Evolutionary conservation across 345 rosid genomes (phyloP).

Genomic region (Salix suchowensis): DNA sequence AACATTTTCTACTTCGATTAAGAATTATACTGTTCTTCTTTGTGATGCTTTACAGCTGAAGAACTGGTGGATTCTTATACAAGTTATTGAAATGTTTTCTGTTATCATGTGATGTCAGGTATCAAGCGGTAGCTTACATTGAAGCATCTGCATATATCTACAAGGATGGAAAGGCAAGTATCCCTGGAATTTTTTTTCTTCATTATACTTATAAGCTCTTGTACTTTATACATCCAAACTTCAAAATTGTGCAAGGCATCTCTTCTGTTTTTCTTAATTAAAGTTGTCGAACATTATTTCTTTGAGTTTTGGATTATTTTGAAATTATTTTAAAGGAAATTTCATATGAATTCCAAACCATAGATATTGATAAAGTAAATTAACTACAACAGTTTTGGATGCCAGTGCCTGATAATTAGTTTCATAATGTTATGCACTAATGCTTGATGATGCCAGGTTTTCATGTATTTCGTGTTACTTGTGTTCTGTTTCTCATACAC

Average conservation of each 20-base stretch:
- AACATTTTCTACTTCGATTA: not conserved
- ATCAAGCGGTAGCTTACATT: conserved; percentile 92
- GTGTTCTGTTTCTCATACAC: not conserved
- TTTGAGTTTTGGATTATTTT: not conserved
- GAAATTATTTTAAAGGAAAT: not conserved
- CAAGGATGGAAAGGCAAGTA: conserved; percentile 87
- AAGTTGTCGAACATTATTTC: not conserved
- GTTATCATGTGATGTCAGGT: conserved; percentile 47
- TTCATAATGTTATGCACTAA: not conserved
- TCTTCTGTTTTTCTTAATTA: not conserved
- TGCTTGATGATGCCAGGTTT: not conserved
- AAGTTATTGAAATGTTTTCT: not conserved
- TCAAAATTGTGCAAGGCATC: not conserved
- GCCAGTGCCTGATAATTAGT: not conserved
- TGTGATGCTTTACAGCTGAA: conserved; percentile 6
- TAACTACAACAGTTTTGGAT: not conserved
- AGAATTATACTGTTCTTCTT: not conserved
- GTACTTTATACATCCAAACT: not conserved
- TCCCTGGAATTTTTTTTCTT: not conserved
- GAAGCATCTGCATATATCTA: conserved; percentile 94
- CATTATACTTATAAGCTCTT: not conserved
- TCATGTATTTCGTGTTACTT: not conserved
- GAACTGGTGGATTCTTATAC: not conserved
- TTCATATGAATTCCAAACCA: not conserved
- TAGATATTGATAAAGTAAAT: not conserved